Base-by-base conservation (phyloP, 2,329 filamentous ascomycete species). In the Cyphellophora attinorum region DNA sequence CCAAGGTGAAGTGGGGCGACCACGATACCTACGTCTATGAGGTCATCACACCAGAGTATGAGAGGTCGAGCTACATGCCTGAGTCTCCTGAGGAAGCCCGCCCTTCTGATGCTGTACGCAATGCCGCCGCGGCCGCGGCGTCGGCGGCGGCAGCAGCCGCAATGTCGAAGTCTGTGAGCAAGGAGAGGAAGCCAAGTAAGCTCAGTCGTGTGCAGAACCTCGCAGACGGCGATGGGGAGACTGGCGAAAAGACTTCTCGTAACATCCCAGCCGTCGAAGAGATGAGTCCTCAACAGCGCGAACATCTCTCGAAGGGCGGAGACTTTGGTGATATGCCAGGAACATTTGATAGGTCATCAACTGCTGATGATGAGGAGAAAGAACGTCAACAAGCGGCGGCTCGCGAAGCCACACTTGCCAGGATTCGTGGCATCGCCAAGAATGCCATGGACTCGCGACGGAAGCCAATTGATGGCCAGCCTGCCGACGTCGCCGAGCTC, bases 301-400 rank as follows among this genome's bases (percentile, higher is more conserved):
- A 85, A 43, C 71, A 83, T 48, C 74, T 78, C 4, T 70, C 80
- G 27, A 74, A 85, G 38, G 75, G 85, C 29, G 78, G 81, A 21
- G 65, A 82, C 21, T 25, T 25, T 25, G 21, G 8, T 8, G 21
- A 25, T n/a, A 25, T 25, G 5, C 75, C 76, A 3, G 70, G 71
- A 4, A 71, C 74, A 25, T 25, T 34, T 44, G 69, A 72, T 41
- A n/a, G n/a, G n/a, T n/a, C n/a, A n/a, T n/a, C n/a, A n/a, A n/a
- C n/a, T n/a, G n/a, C n/a, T n/a, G n/a, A n/a, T n/a, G n/a, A n/a
- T n/a, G n/a, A n/a, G n/a, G n/a, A n/a, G n/a, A n/a, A n/a, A n/a
- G n/a, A n/a, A n/a, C n/a, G n/a, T n/a, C n/a, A n/a, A n/a, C n/a
- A n/a, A n/a, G n/a, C n/a, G n/a, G n/a, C n/a, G n/a, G n/a, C n/a